Percentiles rank a stretch among this genome's conserved stretches.
Conservation (phyloP, 805 yeast species). For the Nakazawaea anatomiae region DNA sequence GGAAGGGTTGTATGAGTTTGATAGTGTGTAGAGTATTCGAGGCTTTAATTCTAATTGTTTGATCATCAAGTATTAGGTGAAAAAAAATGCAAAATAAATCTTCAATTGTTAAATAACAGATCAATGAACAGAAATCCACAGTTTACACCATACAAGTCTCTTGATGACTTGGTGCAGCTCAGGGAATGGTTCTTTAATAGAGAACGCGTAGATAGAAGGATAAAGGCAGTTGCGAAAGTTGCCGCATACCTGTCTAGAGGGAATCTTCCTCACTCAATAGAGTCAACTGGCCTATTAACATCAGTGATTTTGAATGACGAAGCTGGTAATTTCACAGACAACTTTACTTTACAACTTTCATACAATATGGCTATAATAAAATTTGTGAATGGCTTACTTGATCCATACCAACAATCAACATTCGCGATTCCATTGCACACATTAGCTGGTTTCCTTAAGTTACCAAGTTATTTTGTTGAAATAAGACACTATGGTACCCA, state of each 20-base stretch:
- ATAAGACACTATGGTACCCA: slow-evolving; percentile 88
- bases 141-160: slow-evolving; percentile 28
- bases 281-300: slow-evolving; percentile 54
- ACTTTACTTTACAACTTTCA: slow-evolving; percentile 37
- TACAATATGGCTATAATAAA: slow-evolving; percentile 74
- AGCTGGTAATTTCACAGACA: slow-evolving; percentile 16
- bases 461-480: slow-evolving; percentile 85
- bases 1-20: background rate
- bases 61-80: background rate
- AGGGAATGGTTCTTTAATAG: slow-evolving; percentile 47
- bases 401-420: slow-evolving; percentile 75
- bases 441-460: slow-evolving; percentile 59
- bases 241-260: slow-evolving; percentile 55
- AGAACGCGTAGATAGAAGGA: slow-evolving; percentile 25
- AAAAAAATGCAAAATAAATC: background rate
- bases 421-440: slow-evolving; percentile 75
- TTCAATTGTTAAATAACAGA: background rate
- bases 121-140: slow-evolving; percentile 21
- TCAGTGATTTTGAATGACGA: slow-evolving; percentile 42
- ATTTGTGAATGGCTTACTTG: slow-evolving; percentile 88
- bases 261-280: slow-evolving; percentile 65
- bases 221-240: slow-evolving; percentile 45
- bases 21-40: background rate
- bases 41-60: background rate
- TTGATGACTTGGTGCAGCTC: slow-evolving; percentile 38